Conservation (phyloP, 2,329 filamentous ascomycete genomes). For the Botrytis sinoallii region DNA sequence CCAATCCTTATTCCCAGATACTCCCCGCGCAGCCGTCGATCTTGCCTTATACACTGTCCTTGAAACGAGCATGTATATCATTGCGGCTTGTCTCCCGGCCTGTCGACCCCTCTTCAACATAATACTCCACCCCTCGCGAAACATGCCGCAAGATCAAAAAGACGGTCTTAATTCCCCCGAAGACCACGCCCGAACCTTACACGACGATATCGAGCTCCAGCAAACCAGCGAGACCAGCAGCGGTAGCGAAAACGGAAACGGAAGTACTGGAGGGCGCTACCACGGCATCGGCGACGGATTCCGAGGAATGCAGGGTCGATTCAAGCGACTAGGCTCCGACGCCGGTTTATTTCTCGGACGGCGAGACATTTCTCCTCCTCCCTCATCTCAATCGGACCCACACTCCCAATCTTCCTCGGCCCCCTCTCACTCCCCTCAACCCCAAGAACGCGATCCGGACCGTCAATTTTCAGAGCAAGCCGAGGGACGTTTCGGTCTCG, state of each 20-base stretch:
- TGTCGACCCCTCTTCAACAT: conserved; percentile 18
- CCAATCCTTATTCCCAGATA: conserved; percentile 14
- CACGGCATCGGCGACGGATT: neutral
- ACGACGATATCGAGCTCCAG: conserved; percentile 8
- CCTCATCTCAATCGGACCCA: neutral
- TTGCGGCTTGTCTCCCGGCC: conserved; percentile 20
- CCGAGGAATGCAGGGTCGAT: conserved; percentile 7
- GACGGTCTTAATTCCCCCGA: neutral
- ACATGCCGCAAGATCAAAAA: neutral
- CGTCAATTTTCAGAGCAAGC: neutral
- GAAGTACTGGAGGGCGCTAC: neutral
- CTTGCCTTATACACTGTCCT: conserved; percentile 15
- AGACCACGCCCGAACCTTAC: neutral
- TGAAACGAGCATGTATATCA: conserved; percentile 22
- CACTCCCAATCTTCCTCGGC: neutral
- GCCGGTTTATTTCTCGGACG: neutral
- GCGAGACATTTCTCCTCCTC: neutral
- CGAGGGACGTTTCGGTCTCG: neutral
- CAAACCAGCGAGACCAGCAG: neutral
- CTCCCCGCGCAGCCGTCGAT: conserved; percentile 15
- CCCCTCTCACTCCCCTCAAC: neutral
- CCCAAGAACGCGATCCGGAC: neutral
- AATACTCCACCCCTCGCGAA: conserved; percentile 8
- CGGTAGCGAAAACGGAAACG: neutral
- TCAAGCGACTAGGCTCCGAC: conserved; percentile 3